Evolutionary conservation across 192 early-diverging fungal genomes (phyloP), one percentile per base, ranked within the genome.

Genomic region (Radiomyces spectabilis): DNA sequence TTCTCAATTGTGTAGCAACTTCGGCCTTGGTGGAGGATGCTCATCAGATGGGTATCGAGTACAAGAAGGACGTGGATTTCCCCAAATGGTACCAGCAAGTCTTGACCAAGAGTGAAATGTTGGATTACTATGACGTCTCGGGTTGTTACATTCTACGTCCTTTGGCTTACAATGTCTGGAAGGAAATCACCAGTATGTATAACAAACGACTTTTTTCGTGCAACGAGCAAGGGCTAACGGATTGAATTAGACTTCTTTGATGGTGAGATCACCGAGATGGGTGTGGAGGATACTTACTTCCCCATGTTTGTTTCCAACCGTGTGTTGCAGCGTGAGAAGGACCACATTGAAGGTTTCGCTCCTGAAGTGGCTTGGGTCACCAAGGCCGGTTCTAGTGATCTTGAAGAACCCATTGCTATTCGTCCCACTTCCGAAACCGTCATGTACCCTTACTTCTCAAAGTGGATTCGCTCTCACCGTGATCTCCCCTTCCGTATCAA

Each of bases 291-390:
- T 72, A 86, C 87, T 65, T 99, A 97, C 75, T 99, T 99, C 83
- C 97, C 97, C 46, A 99, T 99, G 95, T 99, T 99, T 73, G 92
- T 99, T 12, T 86, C 93, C 15, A 73, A 76, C 54, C 72, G 79
- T 55, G 85, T 85, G 39, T 79, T 99, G 59, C 85, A 99, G 59
- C 80, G 80, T 55, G 97, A 99, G 68, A 99, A 99, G 85, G 94
- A 97, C 56, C 97, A 99, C 74, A 85, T 99, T 50, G 97, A 99
- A 63, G 97, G 97, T 21, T 99, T 99, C 72, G 91, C 95, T 39
- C 94, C 97, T 26, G 97, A 99, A 70, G 97, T 99, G n/a, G 97
- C 97, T 12, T 99, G 97, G 97, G 97, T 99, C 25, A 99, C 97
- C 22, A 91, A 80, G 63, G 97, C 97, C 42, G 97, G 97, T 15